phyloP scores from a whole-genome alignment of 176 grass and related monocot genomes.

The Luzula sylvatica region DNA sequence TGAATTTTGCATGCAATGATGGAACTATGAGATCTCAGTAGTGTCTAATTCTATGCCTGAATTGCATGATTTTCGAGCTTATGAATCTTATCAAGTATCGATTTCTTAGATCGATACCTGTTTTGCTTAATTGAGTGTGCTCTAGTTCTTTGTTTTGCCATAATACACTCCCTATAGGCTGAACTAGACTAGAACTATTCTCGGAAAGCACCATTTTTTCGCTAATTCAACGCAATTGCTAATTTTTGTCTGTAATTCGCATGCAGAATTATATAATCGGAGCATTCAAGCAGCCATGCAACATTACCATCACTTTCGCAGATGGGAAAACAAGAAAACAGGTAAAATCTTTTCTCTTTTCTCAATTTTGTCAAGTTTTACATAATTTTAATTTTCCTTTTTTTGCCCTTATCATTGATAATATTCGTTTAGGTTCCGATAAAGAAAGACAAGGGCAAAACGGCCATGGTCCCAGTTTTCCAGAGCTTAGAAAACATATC shows the following conservation, averaged over 20 bases:
- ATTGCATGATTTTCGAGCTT: no score
- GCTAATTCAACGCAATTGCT: not conserved
- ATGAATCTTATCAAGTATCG: no score
- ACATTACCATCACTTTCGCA: conserved; percentile 53
- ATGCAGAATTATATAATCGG: conserved; percentile 73
- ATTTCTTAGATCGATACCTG: no score
- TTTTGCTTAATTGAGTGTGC: no score
- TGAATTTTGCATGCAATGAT: no score
- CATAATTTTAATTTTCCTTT: conserved; percentile 10
- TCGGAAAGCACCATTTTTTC: not conserved
- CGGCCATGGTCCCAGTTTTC: conserved; percentile 58
- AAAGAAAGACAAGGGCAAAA: conserved; percentile 74
- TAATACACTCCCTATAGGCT: no score
- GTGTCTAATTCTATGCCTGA: no score
- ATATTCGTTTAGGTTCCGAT: conserved; percentile 36
- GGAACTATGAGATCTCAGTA: no score
- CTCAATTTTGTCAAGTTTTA: not conserved
- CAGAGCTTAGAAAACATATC: conserved; percentile 66
- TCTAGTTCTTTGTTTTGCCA: no score
- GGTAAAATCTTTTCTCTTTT: conserved; percentile 31
- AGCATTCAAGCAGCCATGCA: conserved; percentile 79
- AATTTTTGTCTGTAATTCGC: conserved; percentile 10
- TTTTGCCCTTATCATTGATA: not conserved
- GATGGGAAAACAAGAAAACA: conserved; percentile 59
- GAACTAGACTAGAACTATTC: not conserved